Evolutionary conservation across 176 grass and related monocot genomes (phyloP).

Genomic region (Raddia guianensis): DNA sequence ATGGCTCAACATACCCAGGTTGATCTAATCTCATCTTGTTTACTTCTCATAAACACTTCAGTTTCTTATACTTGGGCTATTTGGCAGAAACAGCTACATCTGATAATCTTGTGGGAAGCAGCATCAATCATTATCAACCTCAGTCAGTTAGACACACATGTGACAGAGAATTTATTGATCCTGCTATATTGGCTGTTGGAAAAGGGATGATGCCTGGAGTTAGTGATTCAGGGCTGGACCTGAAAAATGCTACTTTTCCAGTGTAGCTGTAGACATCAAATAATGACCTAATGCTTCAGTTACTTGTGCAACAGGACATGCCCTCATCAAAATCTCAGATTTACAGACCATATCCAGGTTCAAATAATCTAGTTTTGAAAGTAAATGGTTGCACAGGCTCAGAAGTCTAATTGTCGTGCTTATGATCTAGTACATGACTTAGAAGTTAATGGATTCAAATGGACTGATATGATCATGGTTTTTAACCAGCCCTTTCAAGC

Average conservation of each 20-base stretch:
- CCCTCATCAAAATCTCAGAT: conserved; percentile 60
- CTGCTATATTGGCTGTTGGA: conserved; percentile 87
- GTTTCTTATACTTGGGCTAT: conserved; percentile 32
- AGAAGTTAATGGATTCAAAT: conserved; percentile 31
- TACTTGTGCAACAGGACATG: conserved; percentile 69
- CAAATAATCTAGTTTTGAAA: conserved; percentile 53
- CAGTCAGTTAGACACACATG: conserved; percentile 50
- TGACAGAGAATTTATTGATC: conserved; percentile 85
- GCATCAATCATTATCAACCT: conserved; percentile 57
- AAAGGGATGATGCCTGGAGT: conserved; percentile 71
- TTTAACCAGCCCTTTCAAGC: conserved; percentile 34
- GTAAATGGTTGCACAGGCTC: conserved; percentile 36
- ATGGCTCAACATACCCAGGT: conserved; percentile 56
- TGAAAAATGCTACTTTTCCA: conserved; percentile 53
- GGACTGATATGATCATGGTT: conserved; percentile 33
- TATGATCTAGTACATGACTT: conserved; percentile 41
- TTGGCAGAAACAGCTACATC: conserved; percentile 57
- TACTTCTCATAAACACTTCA: conserved; percentile 21
- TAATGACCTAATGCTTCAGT: conserved; percentile 67
- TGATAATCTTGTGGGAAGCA: conserved; percentile 50
- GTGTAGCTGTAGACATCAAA: conserved; percentile 55
- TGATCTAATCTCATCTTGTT: conserved; percentile 18
- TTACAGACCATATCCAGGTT: conserved; percentile 51
- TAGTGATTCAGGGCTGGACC: conserved; percentile 54
- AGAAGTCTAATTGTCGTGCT: conserved; percentile 25